A percentile compares a stretch with the other conserved stretches of the same genome.
Conservation (phyloP, 2,329 filamentous ascomycete genomes). For the Huntiella omanensis region DNA sequence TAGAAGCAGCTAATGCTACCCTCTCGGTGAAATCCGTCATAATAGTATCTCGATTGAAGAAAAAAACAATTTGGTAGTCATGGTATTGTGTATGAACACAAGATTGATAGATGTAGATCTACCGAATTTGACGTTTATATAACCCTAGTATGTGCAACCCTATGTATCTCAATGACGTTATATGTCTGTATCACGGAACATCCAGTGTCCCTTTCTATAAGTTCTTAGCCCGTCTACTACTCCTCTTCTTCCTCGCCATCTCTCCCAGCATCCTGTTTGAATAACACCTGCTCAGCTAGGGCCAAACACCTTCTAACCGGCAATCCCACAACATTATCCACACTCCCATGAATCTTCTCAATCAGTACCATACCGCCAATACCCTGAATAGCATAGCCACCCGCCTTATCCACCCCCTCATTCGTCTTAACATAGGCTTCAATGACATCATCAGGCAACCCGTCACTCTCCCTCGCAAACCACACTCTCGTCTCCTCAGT, state of each 20-base stretch:
- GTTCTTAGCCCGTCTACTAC: not conserved
- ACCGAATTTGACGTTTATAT: no score
- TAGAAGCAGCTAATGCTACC: not conserved
- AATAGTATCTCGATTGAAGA: no score
- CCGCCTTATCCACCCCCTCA: conserved; percentile 90
- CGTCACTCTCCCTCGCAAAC: conserved; percentile 48
- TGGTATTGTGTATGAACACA: no score
- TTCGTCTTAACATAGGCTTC: conserved; percentile 61
- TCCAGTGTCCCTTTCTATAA: no score
- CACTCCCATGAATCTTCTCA: conserved; percentile 71
- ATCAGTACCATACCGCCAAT: conserved; percentile 71
- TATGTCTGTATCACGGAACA: no score
- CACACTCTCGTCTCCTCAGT: conserved; percentile 85
- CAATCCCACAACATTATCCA: conserved; percentile 87
- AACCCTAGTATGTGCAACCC: no score
- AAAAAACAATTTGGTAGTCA: no score
- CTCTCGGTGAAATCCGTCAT: no score
- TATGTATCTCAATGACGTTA: no score
- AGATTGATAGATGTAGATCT: no score
- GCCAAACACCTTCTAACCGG: conserved; percentile 61
- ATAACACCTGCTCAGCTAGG: conserved; percentile 75
- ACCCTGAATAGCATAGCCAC: conserved; percentile 87
- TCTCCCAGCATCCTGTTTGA: conserved; percentile 45
- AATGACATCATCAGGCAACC: conserved; percentile 60
- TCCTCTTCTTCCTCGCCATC: conserved; percentile 21